phyloP scores from a whole-genome alignment of 2,329 filamentous ascomycete genomes.

The Fusarium neocosmosporiellum region DNA sequence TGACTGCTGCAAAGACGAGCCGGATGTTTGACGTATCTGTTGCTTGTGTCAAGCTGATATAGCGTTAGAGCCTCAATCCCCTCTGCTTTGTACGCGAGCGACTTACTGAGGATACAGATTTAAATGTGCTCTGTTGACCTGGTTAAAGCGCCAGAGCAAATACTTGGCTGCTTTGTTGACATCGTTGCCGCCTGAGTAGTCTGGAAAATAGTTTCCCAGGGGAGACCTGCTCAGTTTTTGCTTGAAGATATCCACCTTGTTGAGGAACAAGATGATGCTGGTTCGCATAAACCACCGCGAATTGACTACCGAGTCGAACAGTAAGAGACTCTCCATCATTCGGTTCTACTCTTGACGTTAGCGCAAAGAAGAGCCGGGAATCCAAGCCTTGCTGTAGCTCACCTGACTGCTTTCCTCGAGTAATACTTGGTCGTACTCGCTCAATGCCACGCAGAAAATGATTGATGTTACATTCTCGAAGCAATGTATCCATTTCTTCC shows the following conservation, averaged over 20 bases:
- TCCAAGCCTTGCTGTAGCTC: slow-evolving; percentile 38
- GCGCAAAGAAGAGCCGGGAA: not conserved
- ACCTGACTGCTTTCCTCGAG: slow-evolving; percentile 96
- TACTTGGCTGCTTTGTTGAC: slow-evolving; percentile 99
- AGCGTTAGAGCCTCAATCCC: slow-evolving; percentile 26
- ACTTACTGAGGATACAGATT: slow-evolving; percentile 97
- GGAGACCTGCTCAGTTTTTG: slow-evolving; percentile 92
- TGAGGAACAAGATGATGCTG: slow-evolving; percentile 97
- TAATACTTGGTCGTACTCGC: slow-evolving; percentile 97
- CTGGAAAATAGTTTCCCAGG: slow-evolving; percentile 93
- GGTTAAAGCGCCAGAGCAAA: slow-evolving; percentile 97
- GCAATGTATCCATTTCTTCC: slow-evolving; percentile 99
- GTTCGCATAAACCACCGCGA: slow-evolving; percentile 99
- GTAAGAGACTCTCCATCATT: slow-evolving; percentile 97
- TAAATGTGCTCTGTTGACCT: slow-evolving; percentile 95
- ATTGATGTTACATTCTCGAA: slow-evolving; percentile 99
- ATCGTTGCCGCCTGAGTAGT: slow-evolving; percentile 97
- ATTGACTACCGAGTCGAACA: slow-evolving; percentile 99
- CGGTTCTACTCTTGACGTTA: slow-evolving; percentile 77
- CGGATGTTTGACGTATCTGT: slow-evolving; percentile 99
- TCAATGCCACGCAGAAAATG: slow-evolving; percentile 98
- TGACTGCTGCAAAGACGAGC: slow-evolving; percentile 96
- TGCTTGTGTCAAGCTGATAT: slow-evolving; percentile 88
- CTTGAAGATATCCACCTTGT: slow-evolving; percentile 99
- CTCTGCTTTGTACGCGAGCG: not conserved